Conservation (phyloP, 2,329 filamentous ascomycete genomes). For the Bipolaris zeicola region DNA sequence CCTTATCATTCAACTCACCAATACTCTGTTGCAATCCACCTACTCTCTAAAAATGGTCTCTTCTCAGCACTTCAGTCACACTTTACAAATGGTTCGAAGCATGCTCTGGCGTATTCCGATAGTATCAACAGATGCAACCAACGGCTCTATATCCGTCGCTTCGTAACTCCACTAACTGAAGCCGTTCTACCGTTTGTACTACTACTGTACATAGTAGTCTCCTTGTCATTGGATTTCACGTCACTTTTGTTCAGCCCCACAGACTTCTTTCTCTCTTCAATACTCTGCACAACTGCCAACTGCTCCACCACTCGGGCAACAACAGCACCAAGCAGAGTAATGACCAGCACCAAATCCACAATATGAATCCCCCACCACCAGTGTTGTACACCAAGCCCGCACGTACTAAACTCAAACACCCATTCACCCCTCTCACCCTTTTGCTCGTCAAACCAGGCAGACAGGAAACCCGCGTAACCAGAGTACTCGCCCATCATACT, state of each 20-base stretch:
- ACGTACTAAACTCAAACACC: constrained; percentile 80
- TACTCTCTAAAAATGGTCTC: too few species aligned
- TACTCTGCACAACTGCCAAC: too few species aligned
- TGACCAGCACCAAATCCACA: constrained; percentile 14
- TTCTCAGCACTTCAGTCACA: background rate
- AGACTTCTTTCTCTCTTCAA: background rate
- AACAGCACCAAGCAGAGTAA: constrained; percentile 1
- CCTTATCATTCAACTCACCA: too few species aligned
- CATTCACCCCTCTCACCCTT: constrained; percentile 76
- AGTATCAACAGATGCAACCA: background rate
- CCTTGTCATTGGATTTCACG: too few species aligned
- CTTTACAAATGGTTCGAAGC: background rate
- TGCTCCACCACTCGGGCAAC: background rate
- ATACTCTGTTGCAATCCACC: too few species aligned
- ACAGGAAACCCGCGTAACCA: constrained; percentile 89
- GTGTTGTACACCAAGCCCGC: constrained; percentile 82
- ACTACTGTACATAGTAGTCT: background rate
- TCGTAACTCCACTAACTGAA: constrained; percentile 1
- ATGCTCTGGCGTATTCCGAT: background rate
- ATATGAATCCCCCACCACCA: constrained; percentile 90
- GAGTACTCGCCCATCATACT: constrained; percentile 98
- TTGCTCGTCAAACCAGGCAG: constrained; percentile 82
- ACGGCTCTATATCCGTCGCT: constrained; percentile 3
- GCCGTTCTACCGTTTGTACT: background rate
- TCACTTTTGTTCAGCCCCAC: background rate